These are phyloP conservation scores for Aspergillus luchuensis DNA, from an alignment of 2,329 filamentous ascomycete species.

Conservation along the genomic window DNA sequence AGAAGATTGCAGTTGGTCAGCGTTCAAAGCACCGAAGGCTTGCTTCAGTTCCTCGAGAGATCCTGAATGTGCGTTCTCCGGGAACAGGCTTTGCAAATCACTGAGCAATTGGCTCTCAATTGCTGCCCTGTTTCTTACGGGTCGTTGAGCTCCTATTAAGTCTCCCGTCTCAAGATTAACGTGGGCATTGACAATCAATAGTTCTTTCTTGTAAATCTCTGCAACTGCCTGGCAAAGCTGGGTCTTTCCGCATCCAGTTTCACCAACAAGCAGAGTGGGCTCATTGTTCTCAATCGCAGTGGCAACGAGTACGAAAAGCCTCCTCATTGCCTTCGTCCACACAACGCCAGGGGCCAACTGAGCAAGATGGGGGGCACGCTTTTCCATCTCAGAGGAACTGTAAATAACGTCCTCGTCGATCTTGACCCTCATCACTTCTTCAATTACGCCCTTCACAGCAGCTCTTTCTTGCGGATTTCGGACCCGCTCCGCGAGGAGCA, in stretches of 20 bases:
- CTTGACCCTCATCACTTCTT: conserved; percentile 83
- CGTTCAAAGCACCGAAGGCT: conserved; percentile 59
- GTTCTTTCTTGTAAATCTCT: conserved; percentile 71
- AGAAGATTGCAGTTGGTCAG: conserved; percentile 49
- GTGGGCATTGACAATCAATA: conserved; percentile 94
- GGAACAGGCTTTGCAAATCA: conserved; percentile 57
- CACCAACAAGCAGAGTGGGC: conserved; percentile 89
- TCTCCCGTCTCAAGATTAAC: conserved; percentile 98
- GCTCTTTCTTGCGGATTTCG: conserved; percentile 83
- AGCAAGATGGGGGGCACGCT: conserved; percentile 52
- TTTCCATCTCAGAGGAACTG: conserved; percentile 58
- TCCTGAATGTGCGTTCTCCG: conserved; percentile 35
- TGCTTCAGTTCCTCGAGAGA: conserved; percentile 60
- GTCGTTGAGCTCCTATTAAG: conserved; percentile 91
- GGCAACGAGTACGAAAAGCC: conserved; percentile 86
- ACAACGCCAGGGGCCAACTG: conserved; percentile 61
- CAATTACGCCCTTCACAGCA: conserved; percentile 84
- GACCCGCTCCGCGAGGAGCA: conserved; percentile 92
- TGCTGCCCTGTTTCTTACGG: conserved; percentile 78
- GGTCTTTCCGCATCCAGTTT: conserved; percentile 97
- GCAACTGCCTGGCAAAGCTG: conserved; percentile 92
- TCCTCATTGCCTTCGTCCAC: conserved; percentile 93
- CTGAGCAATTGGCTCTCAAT: conserved; percentile 66
- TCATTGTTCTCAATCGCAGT: conserved; percentile 87
- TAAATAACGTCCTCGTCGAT: conserved; percentile 78